A percentile compares a stretch with the other conserved stretches of the same genome.
Evolutionary conservation across 768 basidiomycete genomes (phyloP).

Genomic region (Mycena chlorophos): DNA sequence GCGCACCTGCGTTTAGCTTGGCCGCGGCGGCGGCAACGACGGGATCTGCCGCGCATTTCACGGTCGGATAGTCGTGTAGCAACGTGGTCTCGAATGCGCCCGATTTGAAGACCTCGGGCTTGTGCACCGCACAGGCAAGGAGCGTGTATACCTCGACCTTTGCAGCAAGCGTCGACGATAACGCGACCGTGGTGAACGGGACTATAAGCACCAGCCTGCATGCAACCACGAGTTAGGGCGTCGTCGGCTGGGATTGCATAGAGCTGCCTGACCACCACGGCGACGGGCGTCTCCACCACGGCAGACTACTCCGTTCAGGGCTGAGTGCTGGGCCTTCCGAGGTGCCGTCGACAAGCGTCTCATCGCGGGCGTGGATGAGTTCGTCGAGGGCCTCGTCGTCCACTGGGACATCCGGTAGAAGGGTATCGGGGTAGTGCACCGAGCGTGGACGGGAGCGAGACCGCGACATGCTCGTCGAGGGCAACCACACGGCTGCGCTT

Average conservation of each 20-base stretch:
- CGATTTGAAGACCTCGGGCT: slow-evolving; percentile 50
- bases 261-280: slow-evolving; percentile 59
- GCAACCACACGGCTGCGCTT: too few relatives aligned
- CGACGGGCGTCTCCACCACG: slow-evolving; percentile 79
- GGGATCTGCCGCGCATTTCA: slow-evolving; percentile 64
- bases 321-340: slow-evolving; percentile 8
- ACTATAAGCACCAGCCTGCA: slow-evolving; percentile 58
- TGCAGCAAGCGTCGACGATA: slow-evolving; percentile 62
- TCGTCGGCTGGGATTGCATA: not conserved
- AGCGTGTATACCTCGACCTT: slow-evolving; percentile 73
- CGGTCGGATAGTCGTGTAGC: slow-evolving; percentile 11
- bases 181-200: slow-evolving; percentile 57
- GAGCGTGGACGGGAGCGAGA: slow-evolving; percentile 21
- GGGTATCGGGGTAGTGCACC: slow-evolving; percentile 34
- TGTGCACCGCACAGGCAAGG: slow-evolving; percentile 68
- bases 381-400: slow-evolving; percentile 50
- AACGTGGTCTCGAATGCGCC: slow-evolving; percentile 15
- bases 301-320: slow-evolving; percentile 34
- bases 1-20: slow-evolving; percentile 60
- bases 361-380: slow-evolving; percentile 41
- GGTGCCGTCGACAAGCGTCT: slow-evolving; percentile 33
- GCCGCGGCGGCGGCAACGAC: slow-evolving; percentile 73
- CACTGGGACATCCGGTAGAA: slow-evolving; percentile 47
- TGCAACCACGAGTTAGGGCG: slow-evolving; percentile 1
- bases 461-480: slow-evolving; percentile 19